Percentiles rank a stretch among this genome's conserved stretches.
Evolutionary conservation across 345 rosid genomes (phyloP).

Genomic region (Pugionium dolabratum): DNA sequence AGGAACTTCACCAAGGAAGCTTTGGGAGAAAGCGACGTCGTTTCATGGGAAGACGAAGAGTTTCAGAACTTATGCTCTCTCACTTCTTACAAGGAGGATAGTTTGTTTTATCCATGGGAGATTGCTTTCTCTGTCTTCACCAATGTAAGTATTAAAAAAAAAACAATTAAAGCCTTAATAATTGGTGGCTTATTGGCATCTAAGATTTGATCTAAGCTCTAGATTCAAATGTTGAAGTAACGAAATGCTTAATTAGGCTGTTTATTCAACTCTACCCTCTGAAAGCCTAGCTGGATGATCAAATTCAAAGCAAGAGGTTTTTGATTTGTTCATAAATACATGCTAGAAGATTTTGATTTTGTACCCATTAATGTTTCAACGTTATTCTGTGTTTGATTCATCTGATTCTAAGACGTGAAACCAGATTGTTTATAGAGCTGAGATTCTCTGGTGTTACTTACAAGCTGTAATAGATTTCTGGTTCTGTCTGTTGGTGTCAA

Average conservation of each 20-base stretch:
- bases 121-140: conserved; percentile 76
- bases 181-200: no score
- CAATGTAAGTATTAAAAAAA: conserved; percentile 52
- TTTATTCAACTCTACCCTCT: no score
- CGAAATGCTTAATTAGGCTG: no score
- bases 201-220: conserved; percentile 2
- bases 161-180: no score
- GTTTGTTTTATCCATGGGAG: conserved; percentile 89
- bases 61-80: conserved; percentile 70
- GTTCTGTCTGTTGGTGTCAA: conserved; percentile 24
- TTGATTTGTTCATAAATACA: no score
- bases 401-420: not conserved
- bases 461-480: conserved; percentile 8
- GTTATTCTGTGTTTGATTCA: not conserved
- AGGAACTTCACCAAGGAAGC: conserved; percentile 79
- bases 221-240: conserved; percentile 4
- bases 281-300: no score
- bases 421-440: conserved; percentile 1
- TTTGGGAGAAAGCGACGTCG: conserved; percentile 51
- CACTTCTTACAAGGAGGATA: conserved; percentile 71
- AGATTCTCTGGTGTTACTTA: conserved; percentile 9
- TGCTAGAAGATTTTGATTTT: not conserved
- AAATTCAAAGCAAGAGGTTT: conserved; percentile 18
- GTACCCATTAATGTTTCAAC: conserved; percentile 10
- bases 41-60: conserved; percentile 87